A percentile compares a stretch with the other conserved stretches of the same genome.
Conservation (phyloP, 345 rosid species). For the Iberis pinnata region DNA sequence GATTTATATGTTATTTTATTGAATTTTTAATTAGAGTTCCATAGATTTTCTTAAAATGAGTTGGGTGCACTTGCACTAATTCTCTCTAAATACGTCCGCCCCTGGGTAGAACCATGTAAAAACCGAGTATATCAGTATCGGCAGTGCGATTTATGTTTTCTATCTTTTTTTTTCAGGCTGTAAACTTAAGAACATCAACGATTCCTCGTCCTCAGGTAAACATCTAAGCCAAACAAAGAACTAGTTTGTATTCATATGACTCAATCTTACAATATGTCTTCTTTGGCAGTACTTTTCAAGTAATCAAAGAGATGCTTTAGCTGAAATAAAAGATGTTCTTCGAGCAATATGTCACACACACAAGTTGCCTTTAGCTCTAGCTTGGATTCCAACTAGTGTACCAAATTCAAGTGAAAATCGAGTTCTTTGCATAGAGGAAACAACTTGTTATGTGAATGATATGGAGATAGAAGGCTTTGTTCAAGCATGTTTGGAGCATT, state of each 20-base stretch:
- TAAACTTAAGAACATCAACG: constrained; percentile 53
- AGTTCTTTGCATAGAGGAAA: constrained; percentile 55
- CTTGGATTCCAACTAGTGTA: constrained; percentile 76
- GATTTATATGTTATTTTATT: too few species aligned
- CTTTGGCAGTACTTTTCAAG: constrained; percentile 61
- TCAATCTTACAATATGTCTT: constrained; percentile 13
- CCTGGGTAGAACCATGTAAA: too few species aligned
- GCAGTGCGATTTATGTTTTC: constrained; percentile 18
- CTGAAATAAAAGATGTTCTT: constrained; percentile 81
- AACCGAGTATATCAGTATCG: too few species aligned
- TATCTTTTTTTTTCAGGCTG: constrained; percentile 58
- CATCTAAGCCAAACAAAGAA: constrained; percentile 2
- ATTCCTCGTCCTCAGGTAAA: constrained; percentile 44
- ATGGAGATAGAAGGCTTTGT: constrained; percentile 69
- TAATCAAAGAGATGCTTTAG: constrained; percentile 61
- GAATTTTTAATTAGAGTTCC: too few species aligned
- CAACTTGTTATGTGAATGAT: constrained; percentile 75
- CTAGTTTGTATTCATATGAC: neutral
- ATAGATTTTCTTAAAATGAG: too few species aligned
- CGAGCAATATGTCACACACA: constrained; percentile 89
- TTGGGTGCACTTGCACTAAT: too few species aligned
- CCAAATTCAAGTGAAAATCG: constrained; percentile 37
- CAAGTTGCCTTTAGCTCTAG: constrained; percentile 71
- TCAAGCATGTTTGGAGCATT: constrained; percentile 67
- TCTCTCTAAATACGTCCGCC: too few species aligned